A percentile compares a stretch with the other conserved stretches of the same genome.
Conservation (phyloP, 352 stramenopile species). For the Phytophthora crassamura region DNA sequence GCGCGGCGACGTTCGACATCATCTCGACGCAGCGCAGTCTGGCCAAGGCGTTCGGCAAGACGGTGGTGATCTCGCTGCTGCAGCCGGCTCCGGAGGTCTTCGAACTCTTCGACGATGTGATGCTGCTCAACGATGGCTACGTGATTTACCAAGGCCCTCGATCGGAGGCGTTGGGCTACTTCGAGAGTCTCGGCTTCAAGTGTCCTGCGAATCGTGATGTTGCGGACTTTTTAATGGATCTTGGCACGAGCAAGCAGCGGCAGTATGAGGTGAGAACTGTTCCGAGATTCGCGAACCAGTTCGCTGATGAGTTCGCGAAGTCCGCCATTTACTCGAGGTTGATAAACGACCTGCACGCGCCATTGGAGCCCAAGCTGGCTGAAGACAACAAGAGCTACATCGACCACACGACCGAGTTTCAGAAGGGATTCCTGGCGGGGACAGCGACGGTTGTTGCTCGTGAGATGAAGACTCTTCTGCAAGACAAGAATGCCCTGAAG, state of each 20-base stretch:
- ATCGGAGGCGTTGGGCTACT: constrained; percentile 67
- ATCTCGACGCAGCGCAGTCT: constrained; percentile 55
- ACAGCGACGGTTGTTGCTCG: constrained; percentile 22
- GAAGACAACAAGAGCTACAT: constrained; percentile 22
- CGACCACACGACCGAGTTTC: constrained; percentile 30
- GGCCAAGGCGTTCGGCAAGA: constrained; percentile 41
- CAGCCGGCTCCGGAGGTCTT: constrained; percentile 75
- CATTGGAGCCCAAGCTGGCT: constrained; percentile 6
- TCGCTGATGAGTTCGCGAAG: constrained; percentile 19
- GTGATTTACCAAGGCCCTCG: constrained; percentile 87
- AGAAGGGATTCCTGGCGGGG: constrained; percentile 26
- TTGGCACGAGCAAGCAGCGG: constrained; percentile 42
- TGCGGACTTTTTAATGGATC: constrained; percentile 47
- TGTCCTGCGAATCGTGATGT: constrained; percentile 41
- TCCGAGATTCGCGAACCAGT: constrained; percentile 11
- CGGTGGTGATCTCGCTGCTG: constrained; percentile 77
- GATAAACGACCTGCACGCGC: constrained; percentile 6
- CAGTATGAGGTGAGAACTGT: constrained; percentile 27
- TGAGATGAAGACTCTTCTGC: constrained; percentile 34
- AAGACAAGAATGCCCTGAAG: constrained; percentile 31
- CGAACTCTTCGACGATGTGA: constrained; percentile 90
- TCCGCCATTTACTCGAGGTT: constrained; percentile 16
- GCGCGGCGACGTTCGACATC: constrained; percentile 14
- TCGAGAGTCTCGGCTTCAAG: no score
- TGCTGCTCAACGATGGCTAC: constrained; percentile 85